Conservation (phyloP, 202 grass and related monocot genomes). For the Hordeum pubiflorum region DNA sequence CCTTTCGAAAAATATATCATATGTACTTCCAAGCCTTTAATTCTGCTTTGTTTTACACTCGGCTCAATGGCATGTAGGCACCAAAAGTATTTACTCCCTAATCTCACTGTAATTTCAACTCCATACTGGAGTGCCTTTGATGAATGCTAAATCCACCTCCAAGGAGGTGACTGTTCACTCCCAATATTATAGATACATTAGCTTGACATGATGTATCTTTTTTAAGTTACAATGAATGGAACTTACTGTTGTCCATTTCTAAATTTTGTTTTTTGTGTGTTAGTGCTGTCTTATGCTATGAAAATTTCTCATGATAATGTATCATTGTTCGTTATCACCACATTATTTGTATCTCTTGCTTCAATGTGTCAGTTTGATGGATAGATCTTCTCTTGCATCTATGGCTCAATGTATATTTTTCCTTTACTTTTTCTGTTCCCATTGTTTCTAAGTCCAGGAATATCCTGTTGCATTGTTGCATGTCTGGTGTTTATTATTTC, state of each 20-base stretch:
- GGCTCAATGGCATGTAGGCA: background rate
- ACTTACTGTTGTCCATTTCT: background rate
- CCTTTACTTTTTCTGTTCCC: too few relatives aligned
- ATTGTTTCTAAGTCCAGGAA: background rate
- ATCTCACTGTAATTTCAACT: background rate
- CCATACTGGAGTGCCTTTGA: background rate
- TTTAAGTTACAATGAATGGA: background rate
- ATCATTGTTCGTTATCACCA: background rate
- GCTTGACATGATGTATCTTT: background rate
- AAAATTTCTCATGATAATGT: background rate
- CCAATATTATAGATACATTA: background rate
- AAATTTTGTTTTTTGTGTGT: background rate
- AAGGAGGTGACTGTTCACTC: background rate
- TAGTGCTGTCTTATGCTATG: background rate
- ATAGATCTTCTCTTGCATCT: too few relatives aligned
- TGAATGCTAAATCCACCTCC: background rate
- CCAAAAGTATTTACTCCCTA: slow-evolving; percentile 7
- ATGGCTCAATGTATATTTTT: too few relatives aligned
- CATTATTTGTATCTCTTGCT: background rate
- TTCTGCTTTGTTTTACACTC: slow-evolving; percentile 5
- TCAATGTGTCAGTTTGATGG: background rate
- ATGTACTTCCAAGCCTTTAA: slow-evolving; percentile 1
- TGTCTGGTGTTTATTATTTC: background rate
- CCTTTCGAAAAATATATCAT: background rate
- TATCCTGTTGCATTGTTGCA: background rate